Evolutionary conservation across 345 rosid genomes (phyloP).

Genomic region (Ceriops tagal): DNA sequence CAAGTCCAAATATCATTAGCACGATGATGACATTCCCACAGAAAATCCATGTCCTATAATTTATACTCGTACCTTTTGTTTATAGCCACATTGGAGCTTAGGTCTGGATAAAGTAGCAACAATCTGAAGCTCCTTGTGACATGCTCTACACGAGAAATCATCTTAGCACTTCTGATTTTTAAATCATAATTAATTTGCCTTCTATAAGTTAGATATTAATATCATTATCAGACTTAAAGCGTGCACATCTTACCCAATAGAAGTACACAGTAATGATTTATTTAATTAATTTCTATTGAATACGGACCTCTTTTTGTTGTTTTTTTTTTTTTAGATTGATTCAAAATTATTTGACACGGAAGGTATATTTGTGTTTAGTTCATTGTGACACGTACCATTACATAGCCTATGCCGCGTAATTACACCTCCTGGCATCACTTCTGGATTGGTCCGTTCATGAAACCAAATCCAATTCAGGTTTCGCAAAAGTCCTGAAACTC

Average conservation of each 20-base stretch:
- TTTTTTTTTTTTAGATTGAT: no score
- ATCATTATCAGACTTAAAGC: conserved; percentile 14
- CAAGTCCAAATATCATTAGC: conserved; percentile 14
- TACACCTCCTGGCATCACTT: not conserved
- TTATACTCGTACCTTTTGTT: not conserved
- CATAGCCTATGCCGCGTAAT: conserved; percentile 11
- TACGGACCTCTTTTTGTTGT: no score
- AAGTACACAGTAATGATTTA: not conserved
- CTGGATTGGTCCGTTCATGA: conserved; percentile 20
- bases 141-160: not conserved
- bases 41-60: not conserved
- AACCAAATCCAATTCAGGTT: not conserved
- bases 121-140: not conserved
- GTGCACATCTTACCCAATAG: conserved; percentile 19
- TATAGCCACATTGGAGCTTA: no score
- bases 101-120: no score
- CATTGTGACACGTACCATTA: conserved; percentile 10
- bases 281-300: not conserved
- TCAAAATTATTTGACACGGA: conserved; percentile 9
- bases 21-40: conserved; percentile 15
- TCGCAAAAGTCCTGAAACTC: not conserved
- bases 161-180: not conserved
- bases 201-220: not conserved
- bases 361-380: not conserved
- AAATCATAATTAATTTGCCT: not conserved